Percentiles rank a stretch among this genome's conserved stretches.
These are phyloP conservation scores for Cardamine chenopodiifolia DNA, from an alignment of 345 rosid species.

Conservation along the genomic window DNA sequence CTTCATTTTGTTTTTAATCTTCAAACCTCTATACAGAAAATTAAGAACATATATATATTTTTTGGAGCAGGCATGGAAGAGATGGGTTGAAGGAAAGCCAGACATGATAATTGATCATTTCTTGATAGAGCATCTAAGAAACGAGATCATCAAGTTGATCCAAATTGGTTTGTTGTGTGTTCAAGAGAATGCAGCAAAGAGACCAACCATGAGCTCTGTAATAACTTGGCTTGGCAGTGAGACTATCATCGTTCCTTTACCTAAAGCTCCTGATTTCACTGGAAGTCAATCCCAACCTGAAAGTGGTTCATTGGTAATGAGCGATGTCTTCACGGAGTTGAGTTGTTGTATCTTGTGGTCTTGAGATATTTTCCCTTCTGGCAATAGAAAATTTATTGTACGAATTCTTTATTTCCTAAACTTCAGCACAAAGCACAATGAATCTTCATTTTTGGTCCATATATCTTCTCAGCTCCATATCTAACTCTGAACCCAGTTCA, in stretches of 20 bases:
- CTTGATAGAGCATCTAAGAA: slow-evolving; percentile 3
- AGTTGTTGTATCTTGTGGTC: slow-evolving; percentile 13
- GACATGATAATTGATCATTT: slow-evolving; percentile 44
- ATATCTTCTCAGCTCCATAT: too few species aligned
- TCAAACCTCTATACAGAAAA: not conserved
- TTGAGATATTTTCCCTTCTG: not conserved
- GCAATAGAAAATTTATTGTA: not conserved
- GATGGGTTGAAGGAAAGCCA: slow-evolving; percentile 52
- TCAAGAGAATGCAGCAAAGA: slow-evolving; percentile 45
- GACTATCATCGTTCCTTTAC: slow-evolving; percentile 40
- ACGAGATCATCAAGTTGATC: slow-evolving; percentile 24
- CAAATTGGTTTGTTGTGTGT: slow-evolving; percentile 56
- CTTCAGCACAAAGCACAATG: not conserved
- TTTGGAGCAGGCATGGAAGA: slow-evolving; percentile 51
- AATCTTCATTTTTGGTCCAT: too few species aligned
- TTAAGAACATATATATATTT: not conserved
- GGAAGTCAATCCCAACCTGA: not conserved
- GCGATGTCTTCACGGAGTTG: slow-evolving; percentile 44
- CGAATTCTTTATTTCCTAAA: not conserved
- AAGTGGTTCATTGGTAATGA: slow-evolving; percentile 37
- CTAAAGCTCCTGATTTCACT: slow-evolving; percentile 45
- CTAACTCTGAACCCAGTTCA: too few species aligned
- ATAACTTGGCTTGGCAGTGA: slow-evolving; percentile 50
- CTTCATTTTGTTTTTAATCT: not conserved
- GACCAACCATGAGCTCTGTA: slow-evolving; percentile 53